Evolutionary conservation across 441 rosid species (phyloP), one percentile per base, ranked within the genome.

Genomic region (Aquilaria agallochum): DNA sequence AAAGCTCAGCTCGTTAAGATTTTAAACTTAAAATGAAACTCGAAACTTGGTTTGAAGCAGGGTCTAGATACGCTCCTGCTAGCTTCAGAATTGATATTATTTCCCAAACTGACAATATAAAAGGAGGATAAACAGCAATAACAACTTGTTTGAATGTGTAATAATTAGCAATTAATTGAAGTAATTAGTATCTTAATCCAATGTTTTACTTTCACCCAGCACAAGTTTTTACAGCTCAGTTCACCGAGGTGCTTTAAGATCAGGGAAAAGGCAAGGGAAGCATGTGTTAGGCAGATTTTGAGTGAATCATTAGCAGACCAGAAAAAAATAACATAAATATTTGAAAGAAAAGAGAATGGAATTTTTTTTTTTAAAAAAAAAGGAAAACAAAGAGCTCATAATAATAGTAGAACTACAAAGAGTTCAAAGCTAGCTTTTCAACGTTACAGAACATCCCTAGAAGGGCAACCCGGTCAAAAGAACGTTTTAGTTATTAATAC

Each of bases 381-480:
- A 20, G 27, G 27, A 20, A 20, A 20, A 20, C 27, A 20, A 49
- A 30, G 59, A n/a, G 70, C 50, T 53, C 36, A 40, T 11, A 49
- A 47, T 36, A 10, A 33, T n/a, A 9, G 31, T n/a, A 57, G 56
- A 59, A 50, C 62, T 14, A 20, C 27, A 20, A 20, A 20, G 27
- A 20, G 27, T 66, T 44, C 40, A 50, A 66, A 27, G 31, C 44
- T 55, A 56, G 47, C 74, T 75, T 75, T 78, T 74, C 87, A 80
- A 76, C 78, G 80, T 67, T 68, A 74, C 72, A 65, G 72, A 73
- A 67, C 64, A 55, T 63, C 66, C 51, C 54, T 8, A 36, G 2
- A 36, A 36, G 42, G 3, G 42, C 42, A 44, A 62, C 50, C 40
- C 70, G 66, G 86, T 83, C 84, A 80, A 83, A 83, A 81, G 81